Evolutionary conservation across 2,329 filamentous ascomycete species (phyloP).

Genomic region (Fusarium nisikadoi): DNA sequence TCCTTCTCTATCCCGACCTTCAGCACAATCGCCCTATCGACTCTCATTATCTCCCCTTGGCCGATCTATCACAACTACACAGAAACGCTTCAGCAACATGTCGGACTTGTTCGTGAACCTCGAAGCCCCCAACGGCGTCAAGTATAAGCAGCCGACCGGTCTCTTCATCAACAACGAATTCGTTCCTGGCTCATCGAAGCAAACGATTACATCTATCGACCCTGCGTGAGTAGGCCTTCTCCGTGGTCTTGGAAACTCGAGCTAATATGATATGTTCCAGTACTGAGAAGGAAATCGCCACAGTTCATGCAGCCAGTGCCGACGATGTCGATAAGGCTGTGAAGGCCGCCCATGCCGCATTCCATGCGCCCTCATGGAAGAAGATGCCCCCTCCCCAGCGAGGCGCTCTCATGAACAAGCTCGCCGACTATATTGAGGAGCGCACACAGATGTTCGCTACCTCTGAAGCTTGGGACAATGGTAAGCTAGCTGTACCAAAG

Average conservation of each 20-base stretch:
- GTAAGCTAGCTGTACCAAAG: conserved; percentile 3
- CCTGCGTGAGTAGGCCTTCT: conserved; percentile 41
- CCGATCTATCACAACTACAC: conserved; percentile 17
- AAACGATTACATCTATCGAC: conserved; percentile 45
- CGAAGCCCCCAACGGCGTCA: conserved; percentile 80
- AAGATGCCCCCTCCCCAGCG: conserved; percentile 72
- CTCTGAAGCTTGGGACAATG: conserved; percentile 76
- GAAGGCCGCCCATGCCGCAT: conserved; percentile 68
- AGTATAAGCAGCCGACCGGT: conserved; percentile 77
- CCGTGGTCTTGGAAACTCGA: no score
- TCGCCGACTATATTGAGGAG: conserved; percentile 69
- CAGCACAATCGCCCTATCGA: conserved; percentile 15
- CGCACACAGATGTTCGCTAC: conserved; percentile 62
- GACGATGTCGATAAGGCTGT: conserved; percentile 47
- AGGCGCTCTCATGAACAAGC: conserved; percentile 74
- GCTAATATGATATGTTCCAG: conserved; percentile 20
- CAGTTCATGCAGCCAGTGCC: conserved; percentile 45
- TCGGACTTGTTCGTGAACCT: conserved; percentile 62
- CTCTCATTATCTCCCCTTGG: conserved; percentile 12
- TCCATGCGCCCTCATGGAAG: conserved; percentile 74
- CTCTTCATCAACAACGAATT: conserved; percentile 90
- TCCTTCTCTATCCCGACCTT: conserved; percentile 1
- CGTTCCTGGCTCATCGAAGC: conserved; percentile 55
- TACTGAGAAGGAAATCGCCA: conserved; percentile 45
- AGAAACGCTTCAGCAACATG: conserved; percentile 37